phyloP scores from a whole-genome alignment of 345 rosid genomes.

The Gynandropsis gynandra region DNA sequence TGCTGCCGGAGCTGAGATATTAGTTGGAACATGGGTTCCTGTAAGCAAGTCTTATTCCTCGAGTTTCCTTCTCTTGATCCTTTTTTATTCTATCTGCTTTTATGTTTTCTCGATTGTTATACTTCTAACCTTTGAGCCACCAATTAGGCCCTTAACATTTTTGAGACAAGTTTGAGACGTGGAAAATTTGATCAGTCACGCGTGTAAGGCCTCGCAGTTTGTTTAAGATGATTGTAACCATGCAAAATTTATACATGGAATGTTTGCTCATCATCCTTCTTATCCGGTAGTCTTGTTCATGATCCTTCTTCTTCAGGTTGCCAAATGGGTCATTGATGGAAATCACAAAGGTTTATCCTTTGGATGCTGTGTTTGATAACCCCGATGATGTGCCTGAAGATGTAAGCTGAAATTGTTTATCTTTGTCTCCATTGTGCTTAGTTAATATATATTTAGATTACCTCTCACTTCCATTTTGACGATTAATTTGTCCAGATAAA shows the following conservation, averaged over 20 bases:
- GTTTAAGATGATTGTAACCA: background rate
- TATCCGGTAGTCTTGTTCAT: no score
- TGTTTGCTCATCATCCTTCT: background rate
- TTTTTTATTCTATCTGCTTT: conserved; percentile 6
- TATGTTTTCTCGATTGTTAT: conserved; percentile 16
- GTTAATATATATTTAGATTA: conserved; percentile 7
- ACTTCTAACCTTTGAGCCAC: conserved; percentile 21
- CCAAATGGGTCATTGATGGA: conserved; percentile 93
- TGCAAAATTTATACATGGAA: conserved; percentile 2
- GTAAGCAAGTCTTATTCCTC: conserved; percentile 37
- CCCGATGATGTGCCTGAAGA: conserved; percentile 89
- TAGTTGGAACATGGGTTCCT: conserved; percentile 99
- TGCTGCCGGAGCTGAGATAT: conserved; percentile 96
- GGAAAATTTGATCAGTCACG: conserved; percentile 95
- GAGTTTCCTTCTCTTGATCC: background rate
- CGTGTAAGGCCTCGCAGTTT: conserved; percentile 45
- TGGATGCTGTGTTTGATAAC: conserved; percentile 85
- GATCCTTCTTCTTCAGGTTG: conserved; percentile 41
- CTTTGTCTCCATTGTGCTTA: conserved; percentile 2
- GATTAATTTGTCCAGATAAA: conserved; percentile 50
- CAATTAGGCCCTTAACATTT: conserved; percentile 79
- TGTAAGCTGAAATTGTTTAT: conserved; percentile 38
- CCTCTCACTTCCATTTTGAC: conserved; percentile 5
- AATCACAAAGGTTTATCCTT: conserved; percentile 81
- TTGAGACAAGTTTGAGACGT: conserved; percentile 84